Conservation (phyloP, 2,329 filamentous ascomycete genomes). For the Fusarium sambucinum region DNA sequence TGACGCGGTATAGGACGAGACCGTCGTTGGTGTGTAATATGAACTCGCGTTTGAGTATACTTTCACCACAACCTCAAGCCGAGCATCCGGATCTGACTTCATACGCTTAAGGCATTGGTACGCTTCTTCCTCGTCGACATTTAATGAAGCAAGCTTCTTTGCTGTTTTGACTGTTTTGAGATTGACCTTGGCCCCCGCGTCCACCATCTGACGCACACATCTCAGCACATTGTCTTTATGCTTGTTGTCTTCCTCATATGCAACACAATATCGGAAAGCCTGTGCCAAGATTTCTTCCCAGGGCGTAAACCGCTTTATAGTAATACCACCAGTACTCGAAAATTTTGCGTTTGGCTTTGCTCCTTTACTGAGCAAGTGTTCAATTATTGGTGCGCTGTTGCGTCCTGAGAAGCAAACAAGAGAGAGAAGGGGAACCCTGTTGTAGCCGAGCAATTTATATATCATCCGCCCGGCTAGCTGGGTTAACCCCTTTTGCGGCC, state of each 20-base stretch:
- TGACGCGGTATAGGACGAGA: background rate
- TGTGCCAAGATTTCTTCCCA: constrained; percentile 7
- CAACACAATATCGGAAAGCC: accelerated
- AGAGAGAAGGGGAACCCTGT: background rate
- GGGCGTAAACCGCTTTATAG: background rate
- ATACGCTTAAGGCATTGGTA: background rate
- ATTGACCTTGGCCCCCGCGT: background rate
- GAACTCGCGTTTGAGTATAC: background rate
- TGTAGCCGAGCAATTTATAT: no score
- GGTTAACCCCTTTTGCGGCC: accelerated
- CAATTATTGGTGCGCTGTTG: background rate
- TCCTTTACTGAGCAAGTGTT: background rate
- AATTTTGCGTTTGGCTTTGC: background rate
- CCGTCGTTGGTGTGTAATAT: background rate
- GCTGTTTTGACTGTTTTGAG: background rate
- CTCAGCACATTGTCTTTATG: background rate
- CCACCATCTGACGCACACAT: constrained; percentile 10
- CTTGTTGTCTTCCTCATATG: accelerated
- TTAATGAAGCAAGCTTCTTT: accelerated
- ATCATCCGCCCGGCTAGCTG: background rate
- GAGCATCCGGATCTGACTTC: background rate
- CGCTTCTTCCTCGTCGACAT: background rate
- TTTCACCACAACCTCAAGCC: background rate
- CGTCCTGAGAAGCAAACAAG: accelerated
- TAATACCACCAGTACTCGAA: accelerated